Percentiles rank a stretch among this genome's conserved stretches.
These are phyloP conservation scores for Cladophialophora bantiana DNA, from an alignment of 2,329 filamentous ascomycete species.

Conservation along the genomic window DNA sequence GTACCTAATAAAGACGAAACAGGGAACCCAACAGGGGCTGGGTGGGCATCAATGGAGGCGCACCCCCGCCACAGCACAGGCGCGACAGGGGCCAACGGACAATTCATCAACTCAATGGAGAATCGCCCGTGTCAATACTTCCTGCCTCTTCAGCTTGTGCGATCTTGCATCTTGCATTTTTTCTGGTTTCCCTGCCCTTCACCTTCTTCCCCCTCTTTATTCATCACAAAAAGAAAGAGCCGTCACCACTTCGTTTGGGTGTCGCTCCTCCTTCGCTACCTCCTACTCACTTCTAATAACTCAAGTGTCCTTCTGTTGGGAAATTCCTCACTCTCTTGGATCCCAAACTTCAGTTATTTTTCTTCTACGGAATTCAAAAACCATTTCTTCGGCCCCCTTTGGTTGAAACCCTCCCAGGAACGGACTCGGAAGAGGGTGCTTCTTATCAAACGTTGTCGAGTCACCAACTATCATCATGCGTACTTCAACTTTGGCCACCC, in stretches of 20 bases:
- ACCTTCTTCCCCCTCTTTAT: conserved; percentile 19
- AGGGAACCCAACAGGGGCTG: conserved; percentile 3
- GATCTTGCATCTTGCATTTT: conserved; percentile 7
- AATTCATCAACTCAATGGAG: conserved; percentile 3
- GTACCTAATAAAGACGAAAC: conserved; percentile 7
- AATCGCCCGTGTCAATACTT: conserved; percentile 13
- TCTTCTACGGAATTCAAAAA: conserved; percentile 5
- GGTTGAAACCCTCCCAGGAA: conserved; percentile 9
- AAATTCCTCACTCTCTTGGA: conserved; percentile 35
- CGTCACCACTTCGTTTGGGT: conserved; percentile 40
- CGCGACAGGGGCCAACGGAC: conserved; percentile 1
- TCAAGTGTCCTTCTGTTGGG: conserved; percentile 29
- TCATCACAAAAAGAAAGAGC: conserved; percentile 35
- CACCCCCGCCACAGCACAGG: conserved; percentile 1
- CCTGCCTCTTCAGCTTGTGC: conserved; percentile 4
- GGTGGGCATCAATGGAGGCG: conserved; percentile 10
- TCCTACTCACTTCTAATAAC: conserved; percentile 38
- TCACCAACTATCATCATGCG: conserved; percentile 58
- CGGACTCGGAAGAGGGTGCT: conserved; percentile 3
- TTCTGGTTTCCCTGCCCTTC: conserved; percentile 13
- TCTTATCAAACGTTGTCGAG: conserved; percentile 4
- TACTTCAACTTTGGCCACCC: conserved; percentile 53
- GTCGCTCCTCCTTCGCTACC: conserved; percentile 41
- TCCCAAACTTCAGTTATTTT: conserved; percentile 26
- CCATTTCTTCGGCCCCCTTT: conserved; percentile 21